Percentiles rank a stretch among this genome's conserved stretches.
Conservation (phyloP, 73 alveolate genomes). For the Uronychia setigera region DNA sequence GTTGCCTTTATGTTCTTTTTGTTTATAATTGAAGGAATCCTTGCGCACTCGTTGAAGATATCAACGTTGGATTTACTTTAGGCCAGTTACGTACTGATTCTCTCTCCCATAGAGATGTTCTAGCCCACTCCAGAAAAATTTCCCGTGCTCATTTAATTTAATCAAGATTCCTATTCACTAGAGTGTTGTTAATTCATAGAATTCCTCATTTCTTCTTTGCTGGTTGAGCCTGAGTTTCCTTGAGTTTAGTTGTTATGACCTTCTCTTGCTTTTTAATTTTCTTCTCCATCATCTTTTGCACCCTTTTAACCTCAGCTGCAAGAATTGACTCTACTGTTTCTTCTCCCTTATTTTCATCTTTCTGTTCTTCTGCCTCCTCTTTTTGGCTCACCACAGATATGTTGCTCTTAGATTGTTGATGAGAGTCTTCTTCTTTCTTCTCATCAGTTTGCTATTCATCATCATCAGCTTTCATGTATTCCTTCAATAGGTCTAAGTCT, state of each 20-base stretch:
- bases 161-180: too few species aligned
- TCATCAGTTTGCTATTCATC: slow-evolving; percentile 9
- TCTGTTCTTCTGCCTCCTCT: slow-evolving; percentile 22
- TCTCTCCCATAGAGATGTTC: too few species aligned
- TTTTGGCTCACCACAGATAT: not conserved
- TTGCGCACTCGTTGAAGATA: not conserved
- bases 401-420: not conserved
- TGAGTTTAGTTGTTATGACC: slow-evolving; percentile 38
- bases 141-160: too few species aligned
- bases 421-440: slow-evolving; percentile 3
- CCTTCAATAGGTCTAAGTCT: not conserved
- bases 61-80: too few species aligned
- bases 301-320: slow-evolving; percentile 44
- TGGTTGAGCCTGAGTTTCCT: not conserved
- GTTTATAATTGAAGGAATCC: not conserved
- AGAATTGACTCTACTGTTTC: slow-evolving; percentile 26
- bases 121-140: too few species aligned
- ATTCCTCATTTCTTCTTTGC: too few species aligned
- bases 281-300: slow-evolving; percentile 36
- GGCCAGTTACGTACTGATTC: too few species aligned
- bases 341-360: slow-evolving; percentile 7
- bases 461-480: not conserved
- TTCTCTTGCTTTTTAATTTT: slow-evolving; percentile 28
- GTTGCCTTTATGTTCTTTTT: not conserved
- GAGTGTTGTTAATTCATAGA: too few species aligned